These are phyloP conservation scores for Kregervanrija fluxuum DNA, from an alignment of 805 yeast species.

Conservation along the genomic window DNA sequence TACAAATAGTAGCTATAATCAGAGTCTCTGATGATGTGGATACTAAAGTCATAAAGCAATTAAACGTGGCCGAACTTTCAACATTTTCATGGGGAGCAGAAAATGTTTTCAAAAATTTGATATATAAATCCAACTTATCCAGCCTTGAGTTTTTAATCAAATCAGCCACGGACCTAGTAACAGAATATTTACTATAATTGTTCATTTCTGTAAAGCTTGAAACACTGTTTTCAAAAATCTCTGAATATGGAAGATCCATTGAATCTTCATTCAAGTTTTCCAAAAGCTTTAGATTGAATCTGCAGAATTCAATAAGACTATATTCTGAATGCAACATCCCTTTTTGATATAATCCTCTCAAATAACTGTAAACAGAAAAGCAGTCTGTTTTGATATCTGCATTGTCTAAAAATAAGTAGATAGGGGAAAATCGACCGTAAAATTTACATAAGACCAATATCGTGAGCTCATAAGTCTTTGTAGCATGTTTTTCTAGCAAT, in stretches of 20 bases:
- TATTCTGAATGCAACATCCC: constrained; percentile 33
- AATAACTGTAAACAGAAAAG: constrained; percentile 41
- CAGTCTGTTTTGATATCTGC: constrained; percentile 33
- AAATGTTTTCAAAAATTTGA: constrained; percentile 25
- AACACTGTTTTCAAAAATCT: constrained; percentile 5
- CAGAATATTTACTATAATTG: constrained; percentile 4
- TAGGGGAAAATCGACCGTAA: constrained; percentile 18
- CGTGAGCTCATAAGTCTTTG: constrained; percentile 35
- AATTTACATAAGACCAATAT: constrained; percentile 28
- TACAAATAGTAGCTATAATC: constrained; percentile 31
- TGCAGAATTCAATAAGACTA: constrained; percentile 27
- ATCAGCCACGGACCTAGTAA: constrained; percentile 2
- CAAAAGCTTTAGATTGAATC: constrained; percentile 21
- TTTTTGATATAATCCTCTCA: constrained; percentile 33
- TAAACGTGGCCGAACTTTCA: constrained; percentile 34
- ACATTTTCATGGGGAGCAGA: constrained; percentile 30
- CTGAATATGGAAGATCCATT: neutral
- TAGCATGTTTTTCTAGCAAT: constrained; percentile 15
- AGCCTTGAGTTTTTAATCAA: neutral
- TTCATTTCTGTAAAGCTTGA: constrained; percentile 2
- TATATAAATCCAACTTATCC: constrained; percentile 25
- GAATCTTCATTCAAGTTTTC: neutral
- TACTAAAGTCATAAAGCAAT: constrained; percentile 28
- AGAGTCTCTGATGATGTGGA: constrained; percentile 27
- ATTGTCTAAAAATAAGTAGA: constrained; percentile 22